Evolutionary conservation across 306 rosid species (phyloP).

Genomic region (Inga oerstediana): DNA sequence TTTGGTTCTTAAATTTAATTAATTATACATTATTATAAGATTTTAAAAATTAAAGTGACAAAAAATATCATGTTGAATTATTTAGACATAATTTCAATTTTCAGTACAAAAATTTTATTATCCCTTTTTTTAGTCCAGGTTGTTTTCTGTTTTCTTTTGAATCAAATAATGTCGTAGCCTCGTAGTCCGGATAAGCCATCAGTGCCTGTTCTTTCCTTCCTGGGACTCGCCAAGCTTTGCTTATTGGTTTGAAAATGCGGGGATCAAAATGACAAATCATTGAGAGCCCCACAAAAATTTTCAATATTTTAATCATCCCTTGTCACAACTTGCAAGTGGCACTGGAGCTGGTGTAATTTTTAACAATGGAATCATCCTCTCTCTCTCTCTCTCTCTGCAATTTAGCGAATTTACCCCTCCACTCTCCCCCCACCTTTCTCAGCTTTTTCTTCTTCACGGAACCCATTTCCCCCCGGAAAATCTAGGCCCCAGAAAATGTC

Average conservation of each 20-base stretch:
- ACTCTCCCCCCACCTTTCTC: not conserved
- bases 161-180: not conserved
- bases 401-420: constrained; percentile 10
- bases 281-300: constrained; percentile 16
- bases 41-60: too few species aligned
- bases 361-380: constrained; percentile 24
- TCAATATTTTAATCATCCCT: constrained; percentile 17
- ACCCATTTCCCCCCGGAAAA: constrained; percentile 12
- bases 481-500: constrained; percentile 42
- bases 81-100: too few species aligned
- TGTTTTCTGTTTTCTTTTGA: not conserved
- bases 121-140: not conserved
- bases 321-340: constrained; percentile 39
- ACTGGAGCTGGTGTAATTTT: not conserved
- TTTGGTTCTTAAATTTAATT: too few species aligned
- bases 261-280: constrained; percentile 23
- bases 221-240: not conserved
- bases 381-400: constrained; percentile 6
- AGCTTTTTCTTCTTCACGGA: not conserved
- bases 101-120: too few species aligned
- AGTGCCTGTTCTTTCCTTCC: not conserved
- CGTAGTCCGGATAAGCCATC: not conserved
- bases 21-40: too few species aligned
- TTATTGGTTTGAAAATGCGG: not conserved
- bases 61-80: not conserved